phyloP scores from a whole-genome alignment of 2,329 filamentous ascomycete species.

The Trichoderma afroharzianum region DNA sequence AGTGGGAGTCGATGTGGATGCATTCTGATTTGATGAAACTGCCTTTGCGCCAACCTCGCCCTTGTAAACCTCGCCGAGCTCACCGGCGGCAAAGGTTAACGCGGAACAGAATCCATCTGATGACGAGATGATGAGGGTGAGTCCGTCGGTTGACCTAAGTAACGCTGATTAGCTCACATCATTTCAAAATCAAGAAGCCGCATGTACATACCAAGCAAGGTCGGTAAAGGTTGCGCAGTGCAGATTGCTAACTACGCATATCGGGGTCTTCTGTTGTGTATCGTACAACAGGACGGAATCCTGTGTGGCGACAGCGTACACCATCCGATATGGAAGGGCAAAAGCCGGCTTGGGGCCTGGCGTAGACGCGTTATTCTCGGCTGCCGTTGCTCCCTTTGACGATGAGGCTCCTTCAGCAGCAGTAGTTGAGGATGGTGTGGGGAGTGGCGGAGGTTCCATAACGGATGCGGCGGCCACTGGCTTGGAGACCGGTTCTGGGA shows the following conservation, averaged over 20 bases:
- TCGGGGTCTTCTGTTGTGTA: constrained; percentile 89
- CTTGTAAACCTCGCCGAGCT: constrained; percentile 78
- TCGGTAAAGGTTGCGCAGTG: constrained; percentile 98
- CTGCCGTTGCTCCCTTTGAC: constrained; percentile 42
- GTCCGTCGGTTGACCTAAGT: constrained; percentile 48
- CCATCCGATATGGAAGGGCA: constrained; percentile 82
- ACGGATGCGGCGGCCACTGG: constrained; percentile 56
- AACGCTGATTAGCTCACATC: constrained; percentile 23
- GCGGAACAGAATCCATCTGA: constrained; percentile 97
- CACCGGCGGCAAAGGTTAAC: constrained; percentile 76
- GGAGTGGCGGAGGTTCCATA: constrained; percentile 79
- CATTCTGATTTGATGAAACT: constrained; percentile 57
- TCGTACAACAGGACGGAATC: constrained; percentile 94
- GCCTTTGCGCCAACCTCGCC: constrained; percentile 59
- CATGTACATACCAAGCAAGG: constrained; percentile 72
- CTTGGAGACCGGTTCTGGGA: constrained; percentile 77
- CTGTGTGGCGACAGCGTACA: constrained; percentile 96
- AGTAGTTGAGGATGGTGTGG: constrained; percentile 31
- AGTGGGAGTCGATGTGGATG: constrained; percentile 69
- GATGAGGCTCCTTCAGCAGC: constrained; percentile 49
- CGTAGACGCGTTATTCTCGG: constrained; percentile 46
- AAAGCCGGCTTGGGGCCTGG: constrained; percentile 70
- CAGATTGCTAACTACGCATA: constrained; percentile 93
- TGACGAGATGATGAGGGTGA: constrained; percentile 81
- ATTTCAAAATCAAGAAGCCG: background rate